A percentile compares a stretch with the other conserved stretches of the same genome.
phyloP scores from a whole-genome alignment of 2,329 filamentous ascomycete genomes.

The Fusarium brevicatenulatum region DNA sequence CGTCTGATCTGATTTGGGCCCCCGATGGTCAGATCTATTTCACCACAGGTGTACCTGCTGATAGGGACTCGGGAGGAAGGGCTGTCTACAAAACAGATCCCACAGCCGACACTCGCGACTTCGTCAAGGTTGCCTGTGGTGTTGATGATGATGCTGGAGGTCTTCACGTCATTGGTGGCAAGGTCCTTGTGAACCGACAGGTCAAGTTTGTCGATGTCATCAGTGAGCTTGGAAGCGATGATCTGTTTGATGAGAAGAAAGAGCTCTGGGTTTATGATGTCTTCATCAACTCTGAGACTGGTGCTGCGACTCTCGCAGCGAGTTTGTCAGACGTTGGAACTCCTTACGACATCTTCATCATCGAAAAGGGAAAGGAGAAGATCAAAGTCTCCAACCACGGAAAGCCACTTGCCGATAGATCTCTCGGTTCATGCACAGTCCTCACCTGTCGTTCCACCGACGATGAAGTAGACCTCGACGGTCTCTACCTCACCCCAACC shows the following conservation, averaged over 20 bases:
- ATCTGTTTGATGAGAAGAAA: slow-evolving; percentile 16
- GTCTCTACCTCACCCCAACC: slow-evolving; percentile 11
- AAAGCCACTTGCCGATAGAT: not conserved
- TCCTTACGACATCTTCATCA: slow-evolving; percentile 20
- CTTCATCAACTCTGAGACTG: not conserved
- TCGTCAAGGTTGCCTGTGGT: slow-evolving; percentile 22
- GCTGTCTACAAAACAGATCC: slow-evolving; percentile 28
- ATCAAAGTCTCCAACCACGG: slow-evolving; percentile 27
- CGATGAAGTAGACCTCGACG: slow-evolving; percentile 21
- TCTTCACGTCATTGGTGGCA: slow-evolving; percentile 7
- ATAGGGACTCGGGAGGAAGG: slow-evolving; percentile 4
- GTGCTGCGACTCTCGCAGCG: slow-evolving; percentile 1
- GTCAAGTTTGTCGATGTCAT: not conserved
- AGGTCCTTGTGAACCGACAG: slow-evolving; percentile 14
- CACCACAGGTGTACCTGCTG: slow-evolving; percentile 11
- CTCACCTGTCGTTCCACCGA: slow-evolving; percentile 25
- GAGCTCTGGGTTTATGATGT: slow-evolving; percentile 30
- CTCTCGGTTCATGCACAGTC: slow-evolving; percentile 6
- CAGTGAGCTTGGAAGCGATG: slow-evolving; percentile 10
- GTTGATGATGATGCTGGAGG: slow-evolving; percentile 24
- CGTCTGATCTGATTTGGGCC: slow-evolving; percentile 19
- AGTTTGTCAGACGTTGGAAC: slow-evolving; percentile 36
- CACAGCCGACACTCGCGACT: not conserved
- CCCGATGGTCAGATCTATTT: slow-evolving; percentile 30
- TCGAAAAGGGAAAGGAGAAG: not conserved